Evolutionary conservation across 345 rosid genomes (phyloP).

Genomic region (Clarkia xantiana): DNA sequence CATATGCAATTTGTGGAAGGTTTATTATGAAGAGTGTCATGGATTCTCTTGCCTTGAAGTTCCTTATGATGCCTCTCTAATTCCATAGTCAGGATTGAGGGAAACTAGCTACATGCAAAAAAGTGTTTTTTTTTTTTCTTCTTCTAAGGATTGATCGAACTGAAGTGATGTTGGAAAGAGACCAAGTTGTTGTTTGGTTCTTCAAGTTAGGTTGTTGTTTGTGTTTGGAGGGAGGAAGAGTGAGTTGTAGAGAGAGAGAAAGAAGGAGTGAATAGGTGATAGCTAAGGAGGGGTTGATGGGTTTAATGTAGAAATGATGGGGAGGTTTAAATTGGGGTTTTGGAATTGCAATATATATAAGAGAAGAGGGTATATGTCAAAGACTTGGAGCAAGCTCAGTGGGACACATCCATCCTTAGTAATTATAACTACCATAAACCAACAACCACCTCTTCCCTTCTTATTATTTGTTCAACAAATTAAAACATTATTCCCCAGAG

Average conservation of each 20-base stretch:
- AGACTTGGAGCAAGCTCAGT: too few species aligned
- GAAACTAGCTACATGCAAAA: background rate
- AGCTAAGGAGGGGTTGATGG: constrained; percentile 1
- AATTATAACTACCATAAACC: background rate
- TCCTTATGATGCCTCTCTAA: constrained; percentile 2
- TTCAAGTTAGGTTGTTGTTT: background rate
- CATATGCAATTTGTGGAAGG: constrained; percentile 5
- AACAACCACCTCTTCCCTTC: background rate
- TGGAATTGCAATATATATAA: constrained; percentile 1
- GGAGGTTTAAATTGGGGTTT: background rate
- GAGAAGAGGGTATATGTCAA: background rate
- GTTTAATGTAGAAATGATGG: background rate
- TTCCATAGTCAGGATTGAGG: background rate
- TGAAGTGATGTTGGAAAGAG: too few species aligned
- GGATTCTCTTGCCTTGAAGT: constrained; percentile 10
- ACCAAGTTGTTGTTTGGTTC: background rate
- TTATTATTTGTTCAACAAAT: too few species aligned
- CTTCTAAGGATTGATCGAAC: too few species aligned
- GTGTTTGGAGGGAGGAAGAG: background rate
- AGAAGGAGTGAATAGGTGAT: background rate
- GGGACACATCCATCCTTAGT: background rate
- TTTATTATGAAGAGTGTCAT: constrained; percentile 6
- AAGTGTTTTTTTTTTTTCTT: too few species aligned
- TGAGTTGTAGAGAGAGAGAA: background rate
- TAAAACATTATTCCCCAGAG: too few species aligned